Percentiles rank a stretch among this genome's conserved stretches.
phyloP scores from a whole-genome alignment of 345 rosid species.

The Hibiscus tridactylites region DNA sequence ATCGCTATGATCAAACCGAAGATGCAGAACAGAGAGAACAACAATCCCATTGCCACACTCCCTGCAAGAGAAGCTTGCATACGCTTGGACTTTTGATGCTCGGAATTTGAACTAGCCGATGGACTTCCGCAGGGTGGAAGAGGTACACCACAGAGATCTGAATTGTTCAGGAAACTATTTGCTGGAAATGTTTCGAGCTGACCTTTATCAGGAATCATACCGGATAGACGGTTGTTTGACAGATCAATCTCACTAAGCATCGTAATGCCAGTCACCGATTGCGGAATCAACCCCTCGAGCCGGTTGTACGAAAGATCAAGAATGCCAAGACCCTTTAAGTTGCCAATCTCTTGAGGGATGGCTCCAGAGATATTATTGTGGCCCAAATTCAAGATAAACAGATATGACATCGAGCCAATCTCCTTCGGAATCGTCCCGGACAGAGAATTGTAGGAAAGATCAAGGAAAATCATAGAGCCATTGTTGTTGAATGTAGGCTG shows the following conservation, averaged over 20 bases:
- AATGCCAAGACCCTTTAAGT: slow-evolving; percentile 56
- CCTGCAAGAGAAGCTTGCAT: slow-evolving; percentile 52
- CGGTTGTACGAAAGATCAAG: slow-evolving; percentile 74
- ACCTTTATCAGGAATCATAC: slow-evolving; percentile 67
- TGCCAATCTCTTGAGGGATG: slow-evolving; percentile 74
- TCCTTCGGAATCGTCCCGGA: slow-evolving; percentile 73
- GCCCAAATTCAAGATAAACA: slow-evolving; percentile 73
- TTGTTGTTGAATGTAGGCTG: slow-evolving; percentile 78
- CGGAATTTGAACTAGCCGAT: slow-evolving; percentile 19
- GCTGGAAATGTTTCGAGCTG: slow-evolving; percentile 76
- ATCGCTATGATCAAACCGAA: slow-evolving; percentile 53
- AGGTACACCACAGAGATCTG: slow-evolving; percentile 86
- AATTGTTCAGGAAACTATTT: slow-evolving; percentile 53
- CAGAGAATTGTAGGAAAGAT: slow-evolving; percentile 66
- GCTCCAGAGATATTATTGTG: slow-evolving; percentile 61
- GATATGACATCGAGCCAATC: slow-evolving; percentile 68
- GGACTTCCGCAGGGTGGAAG: slow-evolving; percentile 40
- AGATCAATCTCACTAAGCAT: slow-evolving; percentile 61
- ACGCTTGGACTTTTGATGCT: slow-evolving; percentile 42
- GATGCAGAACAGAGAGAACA: slow-evolving; percentile 70
- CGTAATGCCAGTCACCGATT: slow-evolving; percentile 46
- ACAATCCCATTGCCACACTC: slow-evolving; percentile 81
- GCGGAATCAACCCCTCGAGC: slow-evolving; percentile 65
- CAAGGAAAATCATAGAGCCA: slow-evolving; percentile 91
- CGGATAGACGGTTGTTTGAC: slow-evolving; percentile 61